These are phyloP conservation scores for Fusarium paranaense DNA, from an alignment of 2,329 filamentous ascomycete species.

Conservation along the genomic window DNA sequence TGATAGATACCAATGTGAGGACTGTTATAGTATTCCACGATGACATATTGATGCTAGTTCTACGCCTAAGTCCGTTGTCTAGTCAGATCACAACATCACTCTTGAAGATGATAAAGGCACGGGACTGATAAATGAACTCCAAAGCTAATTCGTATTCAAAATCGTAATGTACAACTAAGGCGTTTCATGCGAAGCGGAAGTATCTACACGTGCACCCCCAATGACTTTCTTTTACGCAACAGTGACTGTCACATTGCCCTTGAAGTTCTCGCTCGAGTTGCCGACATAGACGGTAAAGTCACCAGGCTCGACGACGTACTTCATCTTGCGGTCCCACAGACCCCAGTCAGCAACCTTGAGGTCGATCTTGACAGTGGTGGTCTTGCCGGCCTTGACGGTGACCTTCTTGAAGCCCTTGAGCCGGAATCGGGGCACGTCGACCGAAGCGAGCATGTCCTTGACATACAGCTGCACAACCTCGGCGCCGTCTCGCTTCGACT, in stretches of 20 bases:
- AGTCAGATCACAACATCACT: neutral
- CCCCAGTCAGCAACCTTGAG: conserved; percentile 67
- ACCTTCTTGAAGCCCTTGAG: conserved; percentile 78
- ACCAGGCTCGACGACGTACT: conserved; percentile 80
- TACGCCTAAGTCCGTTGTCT: neutral
- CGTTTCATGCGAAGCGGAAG: neutral
- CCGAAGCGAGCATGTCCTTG: conserved; percentile 69
- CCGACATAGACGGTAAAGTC: conserved; percentile 74
- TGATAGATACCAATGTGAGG: neutral
- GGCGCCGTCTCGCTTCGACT: conserved; percentile 65
- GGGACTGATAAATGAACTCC: neutral
- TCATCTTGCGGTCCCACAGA: conserved; percentile 70
- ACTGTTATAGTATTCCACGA: neutral
- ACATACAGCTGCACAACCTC: conserved; percentile 79
- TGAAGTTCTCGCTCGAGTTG: conserved; percentile 67
- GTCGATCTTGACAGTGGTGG: conserved; percentile 62
- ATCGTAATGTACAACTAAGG: neutral
- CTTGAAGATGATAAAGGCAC: neutral
- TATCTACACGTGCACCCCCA: neutral
- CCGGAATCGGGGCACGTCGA: conserved; percentile 73
- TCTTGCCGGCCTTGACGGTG: conserved; percentile 68
- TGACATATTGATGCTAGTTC: neutral
- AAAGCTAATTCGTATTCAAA: neutral
- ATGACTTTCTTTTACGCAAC: conserved; percentile 48
- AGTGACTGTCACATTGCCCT: conserved; percentile 66